Evolutionary conservation across 495 filamentous ascomycete genomes (phyloP).

Genomic region (Corynascus novoguineensis): DNA sequence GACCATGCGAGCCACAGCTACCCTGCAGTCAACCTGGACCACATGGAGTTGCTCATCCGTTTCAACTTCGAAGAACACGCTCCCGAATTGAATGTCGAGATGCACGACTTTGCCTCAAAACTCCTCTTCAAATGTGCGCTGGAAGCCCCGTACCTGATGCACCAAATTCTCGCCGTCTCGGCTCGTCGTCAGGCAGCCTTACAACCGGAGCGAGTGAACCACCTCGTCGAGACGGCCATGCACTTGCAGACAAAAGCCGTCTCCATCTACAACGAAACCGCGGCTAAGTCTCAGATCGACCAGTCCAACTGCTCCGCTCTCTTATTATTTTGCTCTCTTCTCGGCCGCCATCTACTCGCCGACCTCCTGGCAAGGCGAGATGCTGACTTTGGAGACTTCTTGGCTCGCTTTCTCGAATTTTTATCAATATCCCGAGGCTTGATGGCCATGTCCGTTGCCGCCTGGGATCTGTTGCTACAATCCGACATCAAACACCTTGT

Average conservation of each 20-base stretch:
- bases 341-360: conserved; percentile 33
- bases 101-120: conserved; percentile 15
- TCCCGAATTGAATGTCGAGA: conserved; percentile 23
- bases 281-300: conserved; percentile 25
- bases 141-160: conserved; percentile 31
- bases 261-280: conserved; percentile 33
- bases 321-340: conserved; percentile 31
- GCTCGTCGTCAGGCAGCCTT: conserved; percentile 30
- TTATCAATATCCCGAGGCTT: conserved; percentile 30
- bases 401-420: conserved; percentile 29
- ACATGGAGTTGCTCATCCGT: conserved; percentile 37
- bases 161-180: conserved; percentile 34
- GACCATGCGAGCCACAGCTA: conserved; percentile 2
- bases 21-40: conserved; percentile 29
- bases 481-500: conserved; percentile 28
- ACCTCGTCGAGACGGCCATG: conserved; percentile 28
- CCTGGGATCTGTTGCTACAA: conserved; percentile 32
- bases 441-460: conserved; percentile 26
- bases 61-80: conserved; percentile 24
- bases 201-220: conserved; percentile 19
- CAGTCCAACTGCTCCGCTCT: conserved; percentile 32
- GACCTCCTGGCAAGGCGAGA: conserved; percentile 29
- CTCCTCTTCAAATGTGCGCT: conserved; percentile 23
- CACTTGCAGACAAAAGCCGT: conserved; percentile 34
- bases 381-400: conserved; percentile 28